Base-by-base conservation (phyloP, 2,329 filamentous ascomycete species). In the Aspergillus proliferans region DNA sequence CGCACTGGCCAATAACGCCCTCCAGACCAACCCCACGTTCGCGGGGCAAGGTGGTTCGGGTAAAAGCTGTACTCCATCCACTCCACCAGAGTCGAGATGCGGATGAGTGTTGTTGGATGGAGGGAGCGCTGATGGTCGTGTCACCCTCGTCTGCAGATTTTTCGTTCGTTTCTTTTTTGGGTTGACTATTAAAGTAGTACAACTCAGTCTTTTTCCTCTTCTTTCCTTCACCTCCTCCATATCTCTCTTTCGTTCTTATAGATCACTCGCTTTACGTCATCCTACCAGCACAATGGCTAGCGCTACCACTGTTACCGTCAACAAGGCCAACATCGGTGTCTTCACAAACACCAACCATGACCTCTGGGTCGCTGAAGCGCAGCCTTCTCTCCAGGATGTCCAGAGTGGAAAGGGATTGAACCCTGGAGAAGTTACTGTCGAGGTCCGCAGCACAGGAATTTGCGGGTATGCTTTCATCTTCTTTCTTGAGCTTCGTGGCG, bases 301-400 rank as follows among this genome's bases (percentile, higher is more conserved):
- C 52, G 58, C 61, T 51, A 65, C 59, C 26, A 12, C 18, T 22
- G 38, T 30, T 30, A 57, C 58, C 67, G 73, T 79, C 43, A 74
- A 80, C 50, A 93, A 94, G 79, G 75, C 87, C 50, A 97, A 97
- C 74, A 94, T 97, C 66, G 92, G 90, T 60, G 90, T 97, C 58
- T 97, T 87, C 78, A 97, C 92, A 46, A 95, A 97, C 74, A 89
- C 92, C 15, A 81, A 83, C 50, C 92, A 97, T 69, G 87, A 95
- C 52, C 78, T 97, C 47, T 97, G 91, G 88, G 82, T 96, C 52
- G 86, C 80, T 49, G 84, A 88, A 56, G 84, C 91, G 10, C 78
- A 82, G 59, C 92, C 92, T 4, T 84, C 81, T 41, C 72, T 88
- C 22, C 87, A 94, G 67, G 83, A 83, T 53, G 84, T 94, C 60